Evolutionary conservation across 495 filamentous ascomycete species (phyloP), one percentile per base, ranked within the genome.

Genomic region (Rhypophila decipiens): DNA sequence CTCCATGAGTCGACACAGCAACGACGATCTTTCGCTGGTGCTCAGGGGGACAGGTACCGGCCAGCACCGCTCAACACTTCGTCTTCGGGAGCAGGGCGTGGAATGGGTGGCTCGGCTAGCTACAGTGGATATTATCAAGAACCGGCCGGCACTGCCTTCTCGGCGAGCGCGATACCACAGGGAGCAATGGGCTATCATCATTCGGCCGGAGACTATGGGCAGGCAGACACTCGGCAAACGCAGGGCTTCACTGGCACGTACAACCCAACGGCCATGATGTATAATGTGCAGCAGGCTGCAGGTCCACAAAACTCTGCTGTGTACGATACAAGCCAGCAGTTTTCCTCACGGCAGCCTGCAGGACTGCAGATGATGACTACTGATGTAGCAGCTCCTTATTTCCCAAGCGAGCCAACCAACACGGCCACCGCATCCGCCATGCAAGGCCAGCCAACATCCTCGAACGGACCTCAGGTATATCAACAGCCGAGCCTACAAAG

Each of bases 301-400:
- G 69, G 83, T 56, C 71, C 80, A 64, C 62, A 65, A 46, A 55
- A 31, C 47, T 80, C 74, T 59, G 73, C 76, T 49, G 78, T 83
- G 51, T 95, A 95, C 71, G 85, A 89, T 65, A 72, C 83, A 53
- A 79, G 82, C 66, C 78, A 86, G 70, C 86, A 85, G 66, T 95
- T 89, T 69, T 72, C 78, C 53, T 73, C 82, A 60, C 85, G 88
- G 72, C 87, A 86, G 55, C 78, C 83, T 72, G 83, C 88, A 80
- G 80, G 80, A 36, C 76, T 95, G 58, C 87, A 93, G 55, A 82
- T 88, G 60, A 75, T 93, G 61, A 73, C 83, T 48, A 78, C 79
- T 46, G 76, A 76, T 61, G 74, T 77, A 52, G 62, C 74, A 51
- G 63, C 82, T 75, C 86, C 84, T 65, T 96, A 94, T 71, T 96